phyloP scores from a whole-genome alignment of 768 basidiomycete species.

The Lactarius hatsudake region DNA sequence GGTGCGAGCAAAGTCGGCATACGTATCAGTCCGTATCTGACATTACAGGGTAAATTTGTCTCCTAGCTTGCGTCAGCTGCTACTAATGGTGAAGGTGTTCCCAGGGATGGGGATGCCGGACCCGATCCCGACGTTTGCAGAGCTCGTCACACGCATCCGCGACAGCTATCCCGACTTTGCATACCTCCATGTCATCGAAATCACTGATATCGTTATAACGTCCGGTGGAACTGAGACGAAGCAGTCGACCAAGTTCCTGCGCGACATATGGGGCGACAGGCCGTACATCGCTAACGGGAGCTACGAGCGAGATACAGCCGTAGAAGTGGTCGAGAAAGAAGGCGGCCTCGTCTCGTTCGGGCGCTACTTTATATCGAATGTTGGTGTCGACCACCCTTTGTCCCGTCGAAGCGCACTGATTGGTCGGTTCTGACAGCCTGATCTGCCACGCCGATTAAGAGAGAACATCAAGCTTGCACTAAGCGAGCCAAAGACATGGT shows the following conservation, averaged over 20 bases:
- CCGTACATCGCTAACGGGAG: conserved; percentile 30
- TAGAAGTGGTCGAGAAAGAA: conserved; percentile 15
- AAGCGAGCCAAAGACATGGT: not conserved
- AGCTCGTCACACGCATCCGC: conserved; percentile 31
- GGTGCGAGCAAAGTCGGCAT: conserved; percentile 39
- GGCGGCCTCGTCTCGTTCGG: conserved; percentile 22
- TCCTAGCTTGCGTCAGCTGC: too few relatives aligned
- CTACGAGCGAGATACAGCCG: conserved; percentile 29
- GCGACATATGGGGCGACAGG: conserved; percentile 30
- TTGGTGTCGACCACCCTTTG: not conserved
- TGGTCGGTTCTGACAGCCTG: conserved; percentile 17
- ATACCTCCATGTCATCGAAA: conserved; percentile 36
- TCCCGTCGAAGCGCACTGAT: not conserved
- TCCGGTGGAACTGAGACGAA: not conserved
- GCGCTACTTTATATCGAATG: conserved; percentile 20
- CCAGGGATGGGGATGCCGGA: conserved; percentile 25
- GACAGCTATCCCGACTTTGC: conserved; percentile 20
- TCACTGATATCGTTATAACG: conserved; percentile 11
- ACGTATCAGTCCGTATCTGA: conserved; percentile 35
- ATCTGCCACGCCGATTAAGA: conserved; percentile 23
- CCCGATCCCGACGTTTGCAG: conserved; percentile 32
- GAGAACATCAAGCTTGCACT: not conserved
- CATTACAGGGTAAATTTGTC: not conserved
- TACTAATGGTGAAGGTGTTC: not conserved
- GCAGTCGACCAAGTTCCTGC: conserved; percentile 29